These are phyloP conservation scores for Trichoderma cornu-damae DNA, from an alignment of 2,329 filamentous ascomycete species.

Conservation along the genomic window DNA sequence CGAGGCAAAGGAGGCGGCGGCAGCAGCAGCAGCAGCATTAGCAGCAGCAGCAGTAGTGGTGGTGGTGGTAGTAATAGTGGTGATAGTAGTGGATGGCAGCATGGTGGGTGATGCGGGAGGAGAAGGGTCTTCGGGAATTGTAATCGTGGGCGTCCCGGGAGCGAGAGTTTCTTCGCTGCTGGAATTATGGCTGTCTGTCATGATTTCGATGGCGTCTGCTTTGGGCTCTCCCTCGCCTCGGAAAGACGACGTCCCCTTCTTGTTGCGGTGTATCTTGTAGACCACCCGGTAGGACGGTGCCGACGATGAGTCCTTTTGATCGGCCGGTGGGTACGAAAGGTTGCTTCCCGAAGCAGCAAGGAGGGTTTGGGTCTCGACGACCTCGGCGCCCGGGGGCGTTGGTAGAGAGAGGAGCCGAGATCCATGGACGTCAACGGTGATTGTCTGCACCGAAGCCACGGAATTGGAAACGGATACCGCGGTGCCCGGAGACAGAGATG, in stretches of 20 bases:
- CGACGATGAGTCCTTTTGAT: conserved; percentile 22
- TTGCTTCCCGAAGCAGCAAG: conserved; percentile 18
- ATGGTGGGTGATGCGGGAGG: conserved; percentile 6
- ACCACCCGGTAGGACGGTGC: conserved; percentile 49
- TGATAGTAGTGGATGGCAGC: background rate
- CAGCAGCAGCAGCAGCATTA: too few species aligned
- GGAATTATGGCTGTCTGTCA: background rate
- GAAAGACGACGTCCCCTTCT: conserved; percentile 39
- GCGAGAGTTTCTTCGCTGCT: conserved; percentile 2
- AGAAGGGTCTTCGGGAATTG: background rate
- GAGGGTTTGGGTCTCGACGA: conserved; percentile 45
- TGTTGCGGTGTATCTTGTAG: conserved; percentile 54
- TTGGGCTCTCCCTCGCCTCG: conserved; percentile 31
- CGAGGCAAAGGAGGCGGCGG: background rate
- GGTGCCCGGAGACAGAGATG: conserved; percentile 50
- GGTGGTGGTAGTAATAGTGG: too few species aligned
- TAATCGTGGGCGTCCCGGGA: conserved; percentile 3
- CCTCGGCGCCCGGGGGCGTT: conserved; percentile 54
- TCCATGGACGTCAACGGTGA: conserved; percentile 59
- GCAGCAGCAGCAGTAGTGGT: too few species aligned
- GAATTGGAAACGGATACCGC: conserved; percentile 57
- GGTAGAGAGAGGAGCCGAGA: conserved; percentile 46
- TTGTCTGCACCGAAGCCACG: conserved; percentile 56
- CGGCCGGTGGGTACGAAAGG: conserved; percentile 18
- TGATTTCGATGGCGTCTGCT: conserved; percentile 24